A percentile compares a stretch with the other conserved stretches of the same genome.
These are phyloP conservation scores for Theobroma cacao DNA, from an alignment of 345 rosid genomes.

Conservation along the genomic window DNA sequence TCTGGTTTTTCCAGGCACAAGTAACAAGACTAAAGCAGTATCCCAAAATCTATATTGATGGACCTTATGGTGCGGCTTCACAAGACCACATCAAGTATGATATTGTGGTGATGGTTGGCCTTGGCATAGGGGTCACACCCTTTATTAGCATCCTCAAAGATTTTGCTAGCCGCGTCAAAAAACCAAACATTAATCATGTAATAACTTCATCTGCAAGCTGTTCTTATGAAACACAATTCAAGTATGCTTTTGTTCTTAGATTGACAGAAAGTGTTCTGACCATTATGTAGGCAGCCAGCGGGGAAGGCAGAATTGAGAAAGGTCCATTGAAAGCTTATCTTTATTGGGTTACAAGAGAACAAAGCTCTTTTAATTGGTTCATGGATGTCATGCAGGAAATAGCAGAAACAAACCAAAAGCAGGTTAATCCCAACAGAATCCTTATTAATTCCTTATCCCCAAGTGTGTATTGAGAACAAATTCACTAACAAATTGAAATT, in stretches of 20 bases:
- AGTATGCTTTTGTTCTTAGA: neutral
- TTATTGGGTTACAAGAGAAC: conserved; percentile 67
- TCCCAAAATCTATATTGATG: conserved; percentile 50
- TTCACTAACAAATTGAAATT: neutral
- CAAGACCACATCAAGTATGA: conserved; percentile 61
- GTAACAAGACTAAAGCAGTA: conserved; percentile 25
- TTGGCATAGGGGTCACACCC: conserved; percentile 63
- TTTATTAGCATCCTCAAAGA: conserved; percentile 61
- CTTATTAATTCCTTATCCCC: neutral
- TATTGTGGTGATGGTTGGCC: conserved; percentile 45
- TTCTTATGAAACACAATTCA: neutral
- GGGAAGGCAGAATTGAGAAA: conserved; percentile 16
- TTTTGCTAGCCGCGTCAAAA: conserved; percentile 13
- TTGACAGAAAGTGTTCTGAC: neutral
- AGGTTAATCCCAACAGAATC: conserved; percentile 20
- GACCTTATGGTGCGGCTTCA: conserved; percentile 56
- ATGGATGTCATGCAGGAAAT: conserved; percentile 35
- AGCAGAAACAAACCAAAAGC: conserved; percentile 27
- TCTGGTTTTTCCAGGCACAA: conserved; percentile 25
- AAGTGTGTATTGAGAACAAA: neutral
- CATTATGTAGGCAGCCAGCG: conserved; percentile 22
- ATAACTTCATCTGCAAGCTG: neutral
- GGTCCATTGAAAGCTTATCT: conserved; percentile 50
- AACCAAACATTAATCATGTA: conserved; percentile 10
- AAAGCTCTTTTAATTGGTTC: conserved; percentile 59